Conservation (phyloP, 129 eudicot genomes). For the Arctium minus region DNA sequence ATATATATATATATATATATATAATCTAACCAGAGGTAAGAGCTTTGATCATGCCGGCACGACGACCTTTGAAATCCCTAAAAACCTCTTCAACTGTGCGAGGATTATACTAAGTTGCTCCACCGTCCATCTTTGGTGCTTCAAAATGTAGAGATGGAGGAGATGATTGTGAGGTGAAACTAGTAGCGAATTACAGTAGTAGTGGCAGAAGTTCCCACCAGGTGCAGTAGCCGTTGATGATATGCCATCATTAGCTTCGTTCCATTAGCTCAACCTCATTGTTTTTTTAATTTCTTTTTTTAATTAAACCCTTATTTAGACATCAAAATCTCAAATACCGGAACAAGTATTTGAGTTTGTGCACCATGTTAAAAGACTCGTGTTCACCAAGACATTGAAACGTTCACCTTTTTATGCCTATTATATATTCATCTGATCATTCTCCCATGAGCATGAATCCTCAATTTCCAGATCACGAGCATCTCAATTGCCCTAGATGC, state of each 20-base stretch:
- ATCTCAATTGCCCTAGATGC: constrained; percentile 43
- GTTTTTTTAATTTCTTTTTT: too few species aligned
- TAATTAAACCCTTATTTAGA: too few species aligned
- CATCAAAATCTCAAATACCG: too few species aligned
- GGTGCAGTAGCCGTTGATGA: constrained; percentile 32
- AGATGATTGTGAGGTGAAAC: constrained; percentile 3
- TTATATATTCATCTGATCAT: too few species aligned
- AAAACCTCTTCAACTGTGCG: constrained; percentile 82
- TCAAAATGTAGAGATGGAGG: not conserved
- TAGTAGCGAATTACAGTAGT: not conserved
- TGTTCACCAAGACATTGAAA: too few species aligned
- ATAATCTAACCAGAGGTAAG: constrained; percentile 59
- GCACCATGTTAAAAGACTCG: too few species aligned
- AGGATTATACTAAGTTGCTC: constrained; percentile 57
- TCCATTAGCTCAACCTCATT: constrained; percentile 58
- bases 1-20: too few species aligned
- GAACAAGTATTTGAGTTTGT: too few species aligned
- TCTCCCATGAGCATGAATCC: not conserved
- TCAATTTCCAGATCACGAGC: constrained; percentile 35
- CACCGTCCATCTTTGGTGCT: constrained; percentile 28
- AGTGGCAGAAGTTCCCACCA: constrained; percentile 23
- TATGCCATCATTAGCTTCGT: constrained; percentile 57
- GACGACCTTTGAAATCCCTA: constrained; percentile 77
- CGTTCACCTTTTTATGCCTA: too few species aligned
- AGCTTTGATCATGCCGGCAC: constrained; percentile 76